Conservation (phyloP, 495 filamentous ascomycete species). For the Cenococcum geophilum region DNA sequence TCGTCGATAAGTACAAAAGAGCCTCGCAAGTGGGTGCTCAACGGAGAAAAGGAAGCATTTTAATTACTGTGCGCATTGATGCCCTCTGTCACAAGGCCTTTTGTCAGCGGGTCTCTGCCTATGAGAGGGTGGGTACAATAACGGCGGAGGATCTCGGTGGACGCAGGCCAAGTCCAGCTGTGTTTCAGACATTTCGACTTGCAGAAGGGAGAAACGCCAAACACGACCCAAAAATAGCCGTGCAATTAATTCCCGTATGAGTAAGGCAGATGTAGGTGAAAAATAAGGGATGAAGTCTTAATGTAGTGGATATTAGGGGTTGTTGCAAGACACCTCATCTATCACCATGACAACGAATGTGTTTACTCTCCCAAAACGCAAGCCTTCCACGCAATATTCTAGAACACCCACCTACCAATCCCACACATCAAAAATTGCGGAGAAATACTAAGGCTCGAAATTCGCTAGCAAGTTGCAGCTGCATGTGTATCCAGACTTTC, state of each 20-base stretch:
- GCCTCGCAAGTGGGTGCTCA: background rate
- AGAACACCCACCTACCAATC: slow-evolving; percentile 7
- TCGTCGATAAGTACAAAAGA: background rate
- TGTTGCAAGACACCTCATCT: background rate
- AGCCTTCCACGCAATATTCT: slow-evolving; percentile 6
- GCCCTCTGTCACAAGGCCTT: background rate
- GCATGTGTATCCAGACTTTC: slow-evolving; percentile 5
- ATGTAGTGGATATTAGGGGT: background rate
- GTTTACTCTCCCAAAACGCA: slow-evolving; percentile 2
- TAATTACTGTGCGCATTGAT: background rate
- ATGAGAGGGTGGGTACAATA: too few species aligned
- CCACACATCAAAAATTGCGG: slow-evolving; percentile 7
- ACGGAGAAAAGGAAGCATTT: background rate
- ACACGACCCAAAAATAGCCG: background rate
- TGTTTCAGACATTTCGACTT: too few species aligned
- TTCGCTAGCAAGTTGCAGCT: slow-evolving; percentile 1
- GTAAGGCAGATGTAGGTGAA: too few species aligned
- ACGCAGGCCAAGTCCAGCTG: too few species aligned
- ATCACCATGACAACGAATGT: slow-evolving; percentile 2
- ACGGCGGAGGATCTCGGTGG: too few species aligned
- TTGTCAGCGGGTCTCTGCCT: too few species aligned
- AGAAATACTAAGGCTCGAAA: background rate
- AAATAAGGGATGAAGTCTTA: too few species aligned
- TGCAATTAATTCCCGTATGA: too few species aligned
- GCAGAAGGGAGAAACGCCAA: too few species aligned